Percentiles rank a stretch among this genome's conserved stretches.
phyloP scores from a whole-genome alignment of 805 yeast genomes.

The Saturnispora saitoi region DNA sequence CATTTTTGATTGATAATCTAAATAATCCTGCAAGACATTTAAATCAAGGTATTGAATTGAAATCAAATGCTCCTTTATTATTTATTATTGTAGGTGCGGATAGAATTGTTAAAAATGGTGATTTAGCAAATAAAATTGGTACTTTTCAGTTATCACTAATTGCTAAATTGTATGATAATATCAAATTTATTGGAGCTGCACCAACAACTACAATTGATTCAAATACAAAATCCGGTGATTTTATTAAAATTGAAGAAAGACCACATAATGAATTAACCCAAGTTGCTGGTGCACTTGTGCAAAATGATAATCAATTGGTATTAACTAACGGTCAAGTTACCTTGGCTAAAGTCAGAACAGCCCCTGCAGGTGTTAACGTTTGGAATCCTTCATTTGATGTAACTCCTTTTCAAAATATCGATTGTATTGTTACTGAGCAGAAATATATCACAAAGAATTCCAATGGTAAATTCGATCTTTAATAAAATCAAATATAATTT shows the following conservation, averaged over 20 bases:
- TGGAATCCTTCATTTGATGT: constrained; percentile 98
- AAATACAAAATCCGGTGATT: constrained; percentile 56
- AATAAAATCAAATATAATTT: neutral
- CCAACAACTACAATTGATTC: constrained; percentile 87
- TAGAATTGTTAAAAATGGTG: constrained; percentile 87
- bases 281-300: constrained; percentile 58
- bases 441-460: constrained; percentile 43
- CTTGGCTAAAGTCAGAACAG: constrained; percentile 56
- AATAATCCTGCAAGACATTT: constrained; percentile 18
- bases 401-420: constrained; percentile 75
- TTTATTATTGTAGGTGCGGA: constrained; percentile 94
- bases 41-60: constrained; percentile 18
- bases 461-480: constrained; percentile 38
- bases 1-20: constrained; percentile 55
- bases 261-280: constrained; percentile 72
- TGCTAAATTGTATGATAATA: constrained; percentile 52
- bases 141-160: constrained; percentile 80
- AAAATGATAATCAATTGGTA: constrained; percentile 23
- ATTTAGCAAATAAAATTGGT: constrained; percentile 94
- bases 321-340: constrained; percentile 18
- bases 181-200: constrained; percentile 89
- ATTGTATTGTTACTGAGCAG: constrained; percentile 83
- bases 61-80: constrained; percentile 56
- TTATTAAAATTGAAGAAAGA: constrained; percentile 80
- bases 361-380: constrained; percentile 75